Percentiles rank a stretch among this genome's conserved stretches.
Evolutionary conservation across 148 eudicot genomes (phyloP).

Genomic region (Nyssa sinensis): DNA sequence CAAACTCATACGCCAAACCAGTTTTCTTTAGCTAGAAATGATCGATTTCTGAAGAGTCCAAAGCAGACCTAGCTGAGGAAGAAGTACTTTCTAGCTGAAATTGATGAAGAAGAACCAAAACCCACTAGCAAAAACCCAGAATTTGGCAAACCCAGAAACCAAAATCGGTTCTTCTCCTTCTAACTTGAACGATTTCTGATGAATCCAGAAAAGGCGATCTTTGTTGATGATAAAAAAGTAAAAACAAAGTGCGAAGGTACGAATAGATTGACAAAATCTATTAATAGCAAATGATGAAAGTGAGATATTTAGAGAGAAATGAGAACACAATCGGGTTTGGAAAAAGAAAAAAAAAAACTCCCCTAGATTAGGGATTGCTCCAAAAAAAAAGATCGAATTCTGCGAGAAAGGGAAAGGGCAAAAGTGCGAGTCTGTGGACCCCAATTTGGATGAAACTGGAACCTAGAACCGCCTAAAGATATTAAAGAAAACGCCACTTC

Average conservation of each 20-base stretch:
- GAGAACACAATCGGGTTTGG: neutral
- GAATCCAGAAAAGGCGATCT: neutral
- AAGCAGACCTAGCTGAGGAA: conserved; percentile 11
- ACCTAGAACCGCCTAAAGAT: neutral
- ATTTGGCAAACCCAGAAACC: conserved; percentile 1
- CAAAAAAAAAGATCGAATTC: neutral
- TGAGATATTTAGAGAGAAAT: neutral
- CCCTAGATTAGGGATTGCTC: neutral
- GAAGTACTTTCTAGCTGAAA: neutral
- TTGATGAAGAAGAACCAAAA: conserved; percentile 6
- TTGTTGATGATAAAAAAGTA: neutral
- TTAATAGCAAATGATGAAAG: neutral
- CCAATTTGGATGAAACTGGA: conserved; percentile 6
- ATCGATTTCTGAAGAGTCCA: neutral
- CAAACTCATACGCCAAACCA: neutral
- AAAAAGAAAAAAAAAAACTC: neutral
- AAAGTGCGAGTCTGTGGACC: conserved; percentile 15
- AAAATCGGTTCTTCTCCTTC: neutral
- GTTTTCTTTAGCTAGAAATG: neutral
- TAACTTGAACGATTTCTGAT: neutral
- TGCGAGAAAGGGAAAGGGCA: conserved; percentile 4
- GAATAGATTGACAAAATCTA: neutral
- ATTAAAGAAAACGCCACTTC: too few relatives aligned
- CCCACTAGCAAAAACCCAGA: conserved; percentile 12
- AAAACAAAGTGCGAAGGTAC: neutral